phyloP scores from a whole-genome alignment of 768 basidiomycete genomes.

The Mycena rosella region DNA sequence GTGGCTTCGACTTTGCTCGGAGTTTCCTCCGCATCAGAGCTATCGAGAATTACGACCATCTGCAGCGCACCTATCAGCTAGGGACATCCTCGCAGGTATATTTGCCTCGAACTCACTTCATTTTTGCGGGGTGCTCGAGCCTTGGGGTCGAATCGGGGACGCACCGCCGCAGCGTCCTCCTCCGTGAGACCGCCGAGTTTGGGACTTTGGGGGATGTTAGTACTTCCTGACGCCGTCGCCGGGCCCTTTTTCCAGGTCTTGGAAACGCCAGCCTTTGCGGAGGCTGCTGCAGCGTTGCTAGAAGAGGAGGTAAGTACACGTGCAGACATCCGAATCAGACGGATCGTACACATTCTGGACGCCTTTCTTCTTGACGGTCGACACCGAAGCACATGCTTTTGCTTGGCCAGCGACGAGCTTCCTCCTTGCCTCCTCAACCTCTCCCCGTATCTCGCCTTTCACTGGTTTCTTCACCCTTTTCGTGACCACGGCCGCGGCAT shows the following conservation, averaged over 20 bases:
- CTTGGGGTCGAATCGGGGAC: neutral
- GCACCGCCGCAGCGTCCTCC: neutral
- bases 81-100: no score
- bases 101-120: no score
- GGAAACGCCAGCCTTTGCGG: neutral
- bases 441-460: no score
- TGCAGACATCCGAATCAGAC: neutral
- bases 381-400: no score
- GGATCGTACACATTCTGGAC: neutral
- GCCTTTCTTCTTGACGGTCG: neutral
- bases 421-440: no score
- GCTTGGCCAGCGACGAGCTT: no score
- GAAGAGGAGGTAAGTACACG: neutral
- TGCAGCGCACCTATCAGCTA: neutral
- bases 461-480: neutral
- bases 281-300: neutral
- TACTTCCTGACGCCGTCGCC: no score
- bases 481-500: no score
- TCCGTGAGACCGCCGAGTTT: neutral
- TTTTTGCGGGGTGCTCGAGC: neutral
- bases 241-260: neutral
- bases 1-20: constrained; percentile 2
- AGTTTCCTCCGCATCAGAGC: constrained; percentile 6
- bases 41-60: neutral
- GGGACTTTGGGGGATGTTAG: neutral